A percentile compares a stretch with the other conserved stretches of the same genome.
These are phyloP conservation scores for Tetradesmus obliquus DNA, from an alignment of 139 green algal species.

Conservation along the genomic window DNA sequence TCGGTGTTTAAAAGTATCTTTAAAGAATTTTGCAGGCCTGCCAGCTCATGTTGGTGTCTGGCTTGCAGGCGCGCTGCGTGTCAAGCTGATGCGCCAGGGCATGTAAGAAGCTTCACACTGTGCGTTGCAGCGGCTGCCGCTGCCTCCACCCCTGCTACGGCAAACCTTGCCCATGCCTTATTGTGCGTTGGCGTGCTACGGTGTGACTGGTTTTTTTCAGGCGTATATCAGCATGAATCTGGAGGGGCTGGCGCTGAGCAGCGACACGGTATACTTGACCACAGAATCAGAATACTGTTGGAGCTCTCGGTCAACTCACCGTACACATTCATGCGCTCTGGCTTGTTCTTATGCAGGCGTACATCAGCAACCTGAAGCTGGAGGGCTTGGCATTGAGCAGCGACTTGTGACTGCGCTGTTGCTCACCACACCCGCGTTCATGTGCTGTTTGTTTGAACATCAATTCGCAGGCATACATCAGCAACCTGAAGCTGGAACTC, in stretches of 20 bases:
- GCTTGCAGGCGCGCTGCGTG: not conserved
- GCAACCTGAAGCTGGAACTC: constrained; percentile 92
- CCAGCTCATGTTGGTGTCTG: not conserved
- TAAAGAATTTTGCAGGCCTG: too few relatives aligned
- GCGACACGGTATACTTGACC: too few relatives aligned
- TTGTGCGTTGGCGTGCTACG: too few relatives aligned
- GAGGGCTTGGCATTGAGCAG: constrained; percentile 92
- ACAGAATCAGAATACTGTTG: too few relatives aligned
- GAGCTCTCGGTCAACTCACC: too few relatives aligned
- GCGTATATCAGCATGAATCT: constrained; percentile 59
- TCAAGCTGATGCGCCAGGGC: too few relatives aligned
- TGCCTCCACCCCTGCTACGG: not conserved
- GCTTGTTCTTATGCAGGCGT: constrained; percentile 75
- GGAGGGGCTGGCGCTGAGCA: too few relatives aligned
- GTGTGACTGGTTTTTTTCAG: too few relatives aligned
- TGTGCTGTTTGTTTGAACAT: not conserved
- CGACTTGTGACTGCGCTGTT: constrained; percentile 81
- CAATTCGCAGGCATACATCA: constrained; percentile 74
- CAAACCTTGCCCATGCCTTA: too few relatives aligned
- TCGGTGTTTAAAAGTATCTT: not conserved
- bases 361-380: constrained; percentile 95
- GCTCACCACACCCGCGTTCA: too few relatives aligned
- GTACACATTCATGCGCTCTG: too few relatives aligned
- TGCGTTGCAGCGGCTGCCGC: not conserved
- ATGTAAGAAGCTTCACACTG: too few relatives aligned